phyloP scores from a whole-genome alignment of 768 basidiomycete species.

The Coprinopsis strossmayeri region DNA sequence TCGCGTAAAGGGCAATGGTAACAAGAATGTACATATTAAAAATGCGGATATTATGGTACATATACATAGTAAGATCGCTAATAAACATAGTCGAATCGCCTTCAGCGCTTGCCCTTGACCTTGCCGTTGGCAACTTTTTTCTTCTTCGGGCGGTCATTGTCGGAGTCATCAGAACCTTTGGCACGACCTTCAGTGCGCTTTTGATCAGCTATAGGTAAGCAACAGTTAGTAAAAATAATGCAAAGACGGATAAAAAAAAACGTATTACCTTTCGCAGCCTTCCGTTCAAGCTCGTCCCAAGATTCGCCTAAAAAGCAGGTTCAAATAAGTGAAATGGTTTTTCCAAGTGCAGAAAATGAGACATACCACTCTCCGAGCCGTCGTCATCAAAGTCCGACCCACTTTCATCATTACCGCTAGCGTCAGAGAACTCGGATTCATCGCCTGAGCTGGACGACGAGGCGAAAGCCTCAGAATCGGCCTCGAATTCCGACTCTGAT shows the following conservation, averaged over 20 bases:
- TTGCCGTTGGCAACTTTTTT: slow-evolving; percentile 33
- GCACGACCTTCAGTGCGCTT: slow-evolving; percentile 37
- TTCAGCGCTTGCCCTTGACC: slow-evolving; percentile 18
- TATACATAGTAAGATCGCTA: no score
- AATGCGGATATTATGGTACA: no score
- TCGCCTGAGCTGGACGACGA: slow-evolving; percentile 47
- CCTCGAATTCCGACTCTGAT: slow-evolving; percentile 48
- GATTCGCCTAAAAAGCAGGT: slow-evolving; percentile 59
- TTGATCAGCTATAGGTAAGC: no score
- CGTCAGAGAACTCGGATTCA: slow-evolving; percentile 62
- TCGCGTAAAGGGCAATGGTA: no score
- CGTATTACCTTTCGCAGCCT: slow-evolving; percentile 73
- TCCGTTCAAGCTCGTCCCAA: slow-evolving; percentile 93
- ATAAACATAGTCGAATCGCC: no score
- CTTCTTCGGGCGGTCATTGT: slow-evolving; percentile 41
- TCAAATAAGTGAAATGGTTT: neutral
- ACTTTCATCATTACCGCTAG: slow-evolving; percentile 56
- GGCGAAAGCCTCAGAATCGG: slow-evolving; percentile 50
- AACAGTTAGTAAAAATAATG: no score
- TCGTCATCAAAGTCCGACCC: slow-evolving; percentile 50
- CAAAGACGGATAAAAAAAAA: no score
- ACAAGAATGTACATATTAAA: no score
- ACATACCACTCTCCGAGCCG: slow-evolving; percentile 59
- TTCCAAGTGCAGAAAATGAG: neutral
- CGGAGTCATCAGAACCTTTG: slow-evolving; percentile 48